Evolutionary conservation across 2,329 filamentous ascomycete genomes (phyloP).

Genomic region (Verticillium nonalfalfae): DNA sequence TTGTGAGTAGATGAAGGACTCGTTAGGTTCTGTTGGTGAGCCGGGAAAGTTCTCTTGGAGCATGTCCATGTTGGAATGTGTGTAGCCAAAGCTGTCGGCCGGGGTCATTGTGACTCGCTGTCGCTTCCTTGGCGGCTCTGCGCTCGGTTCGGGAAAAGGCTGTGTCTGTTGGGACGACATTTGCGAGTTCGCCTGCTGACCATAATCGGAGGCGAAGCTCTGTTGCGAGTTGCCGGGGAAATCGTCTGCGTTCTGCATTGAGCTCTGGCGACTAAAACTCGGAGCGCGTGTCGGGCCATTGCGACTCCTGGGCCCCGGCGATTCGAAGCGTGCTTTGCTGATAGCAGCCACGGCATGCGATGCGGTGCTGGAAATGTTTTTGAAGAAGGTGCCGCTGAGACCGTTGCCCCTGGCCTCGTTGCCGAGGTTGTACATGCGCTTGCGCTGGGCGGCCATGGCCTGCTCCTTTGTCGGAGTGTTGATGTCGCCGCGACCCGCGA

Average conservation of each 20-base stretch:
- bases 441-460: conserved; percentile 92
- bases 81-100: conserved; percentile 51
- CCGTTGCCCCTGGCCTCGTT: conserved; percentile 62
- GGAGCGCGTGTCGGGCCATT: conserved; percentile 60
- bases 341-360: conserved; percentile 92
- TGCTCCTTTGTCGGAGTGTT: conserved; percentile 98
- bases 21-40: conserved; percentile 74
- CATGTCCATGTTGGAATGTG: conserved; percentile 32
- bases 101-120: conserved; percentile 52
- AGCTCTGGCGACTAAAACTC: conserved; percentile 65
- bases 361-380: conserved; percentile 90
- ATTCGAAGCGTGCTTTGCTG: conserved; percentile 92
- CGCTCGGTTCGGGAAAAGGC: conserved; percentile 19
- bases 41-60: conserved; percentile 48
- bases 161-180: conserved; percentile 54
- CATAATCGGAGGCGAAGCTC: conserved; percentile 71
- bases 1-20: conserved; percentile 67
- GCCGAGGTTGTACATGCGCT: conserved; percentile 78
- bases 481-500: conserved; percentile 66
- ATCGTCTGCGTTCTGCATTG: conserved; percentile 54
- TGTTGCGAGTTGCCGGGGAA: conserved; percentile 76
- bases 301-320: conserved; percentile 63
- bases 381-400: conserved; percentile 84
- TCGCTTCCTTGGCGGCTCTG: conserved; percentile 77
- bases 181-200: conserved; percentile 63